These are phyloP conservation scores for Ligustrum vulgare DNA, from an alignment of 257 asterid genomes.

Conservation along the genomic window DNA sequence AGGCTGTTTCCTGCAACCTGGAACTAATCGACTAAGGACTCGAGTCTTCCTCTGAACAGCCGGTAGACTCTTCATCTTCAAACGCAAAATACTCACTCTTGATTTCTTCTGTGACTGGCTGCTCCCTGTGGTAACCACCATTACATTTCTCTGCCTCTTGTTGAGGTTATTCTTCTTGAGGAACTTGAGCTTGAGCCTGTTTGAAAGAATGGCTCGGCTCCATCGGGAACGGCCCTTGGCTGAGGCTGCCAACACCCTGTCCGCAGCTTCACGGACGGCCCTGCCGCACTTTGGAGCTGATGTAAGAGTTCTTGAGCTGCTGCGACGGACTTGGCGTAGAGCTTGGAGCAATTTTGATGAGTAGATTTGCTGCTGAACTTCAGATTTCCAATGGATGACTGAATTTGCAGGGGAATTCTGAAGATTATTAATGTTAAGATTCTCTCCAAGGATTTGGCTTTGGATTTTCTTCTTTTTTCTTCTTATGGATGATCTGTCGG, in stretches of 20 bases:
- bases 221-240: conserved; percentile 86
- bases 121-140: conserved; percentile 39
- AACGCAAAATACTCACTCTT: conserved; percentile 56
- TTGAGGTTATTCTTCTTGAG: conserved; percentile 55
- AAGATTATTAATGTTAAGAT: conserved; percentile 2
- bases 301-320: conserved; percentile 30
- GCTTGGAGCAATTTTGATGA: conserved; percentile 84
- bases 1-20: conserved; percentile 91
- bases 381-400: conserved; percentile 65
- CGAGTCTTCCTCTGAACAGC: conserved; percentile 75
- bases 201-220: conserved; percentile 89
- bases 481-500: conserved; percentile 45
- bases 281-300: conserved; percentile 45
- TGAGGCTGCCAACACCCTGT: conserved; percentile 68
- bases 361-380: conserved; percentile 75
- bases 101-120: conserved; percentile 61
- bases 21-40: conserved; percentile 69
- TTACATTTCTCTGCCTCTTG: conserved; percentile 51
- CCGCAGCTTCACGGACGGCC: conserved; percentile 76
- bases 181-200: conserved; percentile 68
- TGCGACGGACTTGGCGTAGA: conserved; percentile 60
- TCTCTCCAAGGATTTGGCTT: conserved; percentile 27
- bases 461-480: conserved; percentile 42
- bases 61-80: conserved; percentile 71
- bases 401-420: conserved; percentile 14